These are phyloP conservation scores for Gamsiella multidivaricata DNA, from an alignment of 192 early-diverging fungal genomes.

Conservation along the genomic window DNA sequence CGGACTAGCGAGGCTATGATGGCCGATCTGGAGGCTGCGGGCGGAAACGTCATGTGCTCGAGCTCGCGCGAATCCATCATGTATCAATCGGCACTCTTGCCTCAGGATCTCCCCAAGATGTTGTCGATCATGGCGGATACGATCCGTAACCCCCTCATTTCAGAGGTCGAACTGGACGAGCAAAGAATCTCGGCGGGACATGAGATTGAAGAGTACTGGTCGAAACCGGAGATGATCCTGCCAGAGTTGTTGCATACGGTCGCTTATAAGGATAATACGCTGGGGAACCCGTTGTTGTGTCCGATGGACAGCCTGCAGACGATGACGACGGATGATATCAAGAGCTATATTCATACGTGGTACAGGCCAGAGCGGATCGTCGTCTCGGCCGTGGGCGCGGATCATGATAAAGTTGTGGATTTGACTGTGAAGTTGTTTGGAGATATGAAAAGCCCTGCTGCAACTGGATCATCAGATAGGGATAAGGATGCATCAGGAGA, in stretches of 20 bases:
- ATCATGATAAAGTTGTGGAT: constrained; percentile 84
- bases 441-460: constrained; percentile 55
- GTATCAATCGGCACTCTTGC: constrained; percentile 94
- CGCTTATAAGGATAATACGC: constrained; percentile 80
- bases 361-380: constrained; percentile 93
- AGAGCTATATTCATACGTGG: constrained; percentile 81
- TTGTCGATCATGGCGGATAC: constrained; percentile 83
- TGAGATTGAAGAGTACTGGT: constrained; percentile 90
- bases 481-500: not conserved
- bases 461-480: constrained; percentile 5
- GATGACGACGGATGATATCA: constrained; percentile 77
- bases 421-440: constrained; percentile 82
- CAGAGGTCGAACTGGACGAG: constrained; percentile 83
- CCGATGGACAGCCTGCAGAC: constrained; percentile 71
- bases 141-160: constrained; percentile 78
- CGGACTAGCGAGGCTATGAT: constrained; percentile 77
- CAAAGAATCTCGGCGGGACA: constrained; percentile 80
- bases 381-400: constrained; percentile 86
- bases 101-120: constrained; percentile 80
- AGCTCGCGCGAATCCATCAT: constrained; percentile 93
- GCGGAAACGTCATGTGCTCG: constrained; percentile 91
- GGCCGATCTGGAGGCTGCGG: constrained; percentile 83
- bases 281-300: constrained; percentile 86
- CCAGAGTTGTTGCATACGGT: constrained; percentile 89
- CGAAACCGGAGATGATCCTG: constrained; percentile 86